These are phyloP conservation scores for Leucosporidium yakuticum DNA, from an alignment of 768 basidiomycete genomes.

Conservation along the genomic window DNA sequence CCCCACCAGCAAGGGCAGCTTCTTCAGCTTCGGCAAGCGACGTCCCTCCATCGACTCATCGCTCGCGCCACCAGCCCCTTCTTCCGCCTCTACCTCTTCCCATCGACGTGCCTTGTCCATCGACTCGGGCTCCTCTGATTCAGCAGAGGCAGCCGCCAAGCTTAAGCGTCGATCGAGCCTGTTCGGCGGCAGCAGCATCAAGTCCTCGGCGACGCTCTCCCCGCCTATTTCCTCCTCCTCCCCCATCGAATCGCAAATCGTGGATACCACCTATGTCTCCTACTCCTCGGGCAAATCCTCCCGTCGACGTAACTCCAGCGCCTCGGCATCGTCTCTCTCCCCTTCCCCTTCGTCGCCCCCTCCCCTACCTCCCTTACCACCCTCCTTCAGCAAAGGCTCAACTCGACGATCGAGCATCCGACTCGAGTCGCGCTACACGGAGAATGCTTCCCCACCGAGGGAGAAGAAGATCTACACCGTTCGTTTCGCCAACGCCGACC, in stretches of 20 bases:
- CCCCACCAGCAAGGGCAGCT: not conserved
- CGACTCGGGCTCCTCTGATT: not conserved
- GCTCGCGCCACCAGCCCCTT: not conserved
- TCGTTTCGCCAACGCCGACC: conserved; percentile 17
- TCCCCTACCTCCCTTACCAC: no score
- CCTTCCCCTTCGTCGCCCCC: no score
- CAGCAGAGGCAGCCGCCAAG: not conserved
- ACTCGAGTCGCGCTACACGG: not conserved
- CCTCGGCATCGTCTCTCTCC: no score
- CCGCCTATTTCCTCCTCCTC: not conserved
- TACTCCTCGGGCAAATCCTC: conserved; percentile 1
- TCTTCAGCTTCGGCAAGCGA: conserved; percentile 1
- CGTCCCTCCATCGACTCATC: not conserved
- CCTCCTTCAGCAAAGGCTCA: not conserved
- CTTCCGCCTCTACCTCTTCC: no score
- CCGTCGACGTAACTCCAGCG: no score
- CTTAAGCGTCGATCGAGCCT: not conserved
- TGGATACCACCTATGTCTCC: conserved; percentile 14
- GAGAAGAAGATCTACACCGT: conserved; percentile 13
- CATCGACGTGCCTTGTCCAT: not conserved
- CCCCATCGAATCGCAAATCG: conserved; percentile 16
- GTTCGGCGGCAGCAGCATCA: not conserved
- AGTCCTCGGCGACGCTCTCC: not conserved
- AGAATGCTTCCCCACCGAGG: not conserved
- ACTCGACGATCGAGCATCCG: conserved; percentile 1